Base-by-base conservation (phyloP, 163 green algal genomes). In the Coccomyxa subellipsoidea region DNA sequence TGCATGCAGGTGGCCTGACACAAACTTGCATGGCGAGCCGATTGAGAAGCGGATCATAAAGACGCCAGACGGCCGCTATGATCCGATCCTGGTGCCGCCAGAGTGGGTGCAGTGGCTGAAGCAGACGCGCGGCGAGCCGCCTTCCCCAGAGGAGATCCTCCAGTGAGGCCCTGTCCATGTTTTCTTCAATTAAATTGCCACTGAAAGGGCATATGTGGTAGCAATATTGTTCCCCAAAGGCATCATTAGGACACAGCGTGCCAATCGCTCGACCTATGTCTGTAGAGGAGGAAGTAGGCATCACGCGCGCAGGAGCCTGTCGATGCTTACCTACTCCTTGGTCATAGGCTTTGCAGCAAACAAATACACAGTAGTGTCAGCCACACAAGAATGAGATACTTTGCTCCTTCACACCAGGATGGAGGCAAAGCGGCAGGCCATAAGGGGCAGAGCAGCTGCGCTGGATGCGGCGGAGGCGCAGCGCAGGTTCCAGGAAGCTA, bases 91-190 rank as follows among this genome's bases (percentile, higher is more conserved):
- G 25, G 59, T 90, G 5, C 82, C 86, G 1, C 84, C 86, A 25
- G 86, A 90, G 38, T 90, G 86, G 86, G 75, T 73, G 35, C 86
- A 88, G 77, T 90, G 84, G 84, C 84, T 90, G 40, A 76, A 82
- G 59, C 78, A 75, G 40, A 54, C 82, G 7, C 76, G 86, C 0
- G 15, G 35, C 2, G 80, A 85, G 15, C 76, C 84, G 2, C 86
- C 86, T 7, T 83, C 72, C 21, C 27, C 35, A 7, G 82, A 86
- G 54, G 86, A 90, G 59, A 72, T 90, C 6, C 34, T 37, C 21
- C 70, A 81, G 84, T 85, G 40, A 53, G 73, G 66, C 7, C 70
- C 32, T 34, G 0, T 77, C 25, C 70, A n/a, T 77, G 1, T 77
- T 3, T 77, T n/a, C 66, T 75, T 12, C 23, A 35, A 35, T 36